Evolutionary conservation across 495 filamentous ascomycete species (phyloP), one percentile per base, ranked within the genome.

Genomic region (Pseudevernia furfuracea): DNA sequence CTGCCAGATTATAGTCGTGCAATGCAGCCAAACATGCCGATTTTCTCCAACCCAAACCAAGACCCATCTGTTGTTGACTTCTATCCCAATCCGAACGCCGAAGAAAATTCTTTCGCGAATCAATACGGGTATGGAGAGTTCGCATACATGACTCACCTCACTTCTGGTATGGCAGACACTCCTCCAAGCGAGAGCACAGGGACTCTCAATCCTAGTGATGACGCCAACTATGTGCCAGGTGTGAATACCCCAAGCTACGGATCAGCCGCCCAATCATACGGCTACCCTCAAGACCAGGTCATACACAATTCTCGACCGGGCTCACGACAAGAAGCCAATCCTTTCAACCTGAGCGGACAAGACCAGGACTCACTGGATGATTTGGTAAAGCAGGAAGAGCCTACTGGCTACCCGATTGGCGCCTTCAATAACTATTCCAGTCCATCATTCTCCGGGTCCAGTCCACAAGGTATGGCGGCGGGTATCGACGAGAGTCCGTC

Each of bases 111-210:
- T 73, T 98, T 97, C 71, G 92, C 90, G 57, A 97, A 93, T 71
- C 89, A 93, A 39, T 98, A 96, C 69, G 92, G 91, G 64, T 92
- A 91, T 38, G 74, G 95, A 64, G 94, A 98, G 73, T 96, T 97
- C 71, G 86, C 90, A 28, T 96, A 96, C 84, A 84, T 98, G 7
- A 89, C 90, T 25, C 92, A 96, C 70, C 93, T 98, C 89, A 89
- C 90, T 37, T 90, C 87, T 23, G 90, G 89, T 2, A 90, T 89
- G 4, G 88, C 84, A 25, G 90, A 92, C 61, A 90, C 89, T 3
- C 86, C 86, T 9, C 85, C 87, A 19, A 85, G 79, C 66, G 91
- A 96, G 19, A 70, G 65, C 64, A 63, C 59, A 23, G 63, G 66
- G 49, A 38, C 55, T 43, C 64, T 66, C 67, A 38, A 74, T 30